Evolutionary conservation across 805 yeast species (phyloP), one percentile per base, ranked within the genome.

Genomic region (Blastobotrys terrestris): DNA sequence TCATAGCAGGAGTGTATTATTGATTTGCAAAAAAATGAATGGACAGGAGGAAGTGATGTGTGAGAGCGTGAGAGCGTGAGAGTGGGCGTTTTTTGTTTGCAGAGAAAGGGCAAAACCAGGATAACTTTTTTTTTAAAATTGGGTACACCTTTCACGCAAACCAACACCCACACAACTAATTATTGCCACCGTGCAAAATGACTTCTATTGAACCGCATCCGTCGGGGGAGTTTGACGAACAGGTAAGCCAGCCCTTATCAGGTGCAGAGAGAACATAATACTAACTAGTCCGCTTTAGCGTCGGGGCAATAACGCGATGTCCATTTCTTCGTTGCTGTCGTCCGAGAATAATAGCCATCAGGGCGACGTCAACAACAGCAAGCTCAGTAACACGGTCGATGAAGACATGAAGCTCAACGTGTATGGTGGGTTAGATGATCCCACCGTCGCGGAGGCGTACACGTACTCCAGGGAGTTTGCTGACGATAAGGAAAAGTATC

Each of bases 271-370:
- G 35, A 11, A 11, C 35, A 11, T 5, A 26, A 39, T 47, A 39
- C 45, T 35, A 31, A 40, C 26, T 15, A 31, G 21, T 39, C 40
- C 42, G 48, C 18, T 40, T 47, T 44, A 45, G 52, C 41, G 49
- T 41, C 53, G 46, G 42, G 44, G 31, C 44, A 31, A 22, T 11
- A 50, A 48, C 21, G 59, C 60, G 31, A 57, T 57, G 60, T 53
- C 60, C 31, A 57, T 57, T 16, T 57, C 60, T 5, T 48, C 58
- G 15, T 43, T 57, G 19, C 51, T 57, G 45, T 48, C 58, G 41
- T 44, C 52, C 5, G 56, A 53, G 14, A 46, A 31, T 3, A 46
- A 20, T 4, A 26, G 22, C 15, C 48, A 39, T 14, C 44, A 45
- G 18, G 48, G 26, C 15, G 45, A 35, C 20, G 40, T 26, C 45